Percentiles rank a stretch among this genome's conserved stretches.
Evolutionary conservation across 345 rosid species (phyloP).

Genomic region (Aquilaria yunnanensis): DNA sequence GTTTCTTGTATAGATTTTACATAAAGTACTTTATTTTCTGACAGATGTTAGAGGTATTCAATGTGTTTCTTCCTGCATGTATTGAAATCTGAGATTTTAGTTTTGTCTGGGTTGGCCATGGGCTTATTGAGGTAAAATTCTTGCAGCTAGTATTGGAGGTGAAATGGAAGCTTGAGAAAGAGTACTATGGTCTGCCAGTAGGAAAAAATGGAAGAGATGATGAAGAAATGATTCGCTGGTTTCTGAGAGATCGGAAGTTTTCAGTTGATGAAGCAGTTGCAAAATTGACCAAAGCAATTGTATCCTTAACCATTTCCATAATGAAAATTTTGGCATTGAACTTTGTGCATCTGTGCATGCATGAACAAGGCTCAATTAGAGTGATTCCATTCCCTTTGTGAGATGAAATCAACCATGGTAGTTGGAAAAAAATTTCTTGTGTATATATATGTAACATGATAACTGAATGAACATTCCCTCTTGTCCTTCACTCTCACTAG

Average conservation of each 20-base stretch:
- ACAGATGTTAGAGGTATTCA: no score
- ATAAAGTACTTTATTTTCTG: no score
- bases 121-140: background rate
- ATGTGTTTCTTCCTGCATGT: no score
- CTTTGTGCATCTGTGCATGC: no score
- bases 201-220: constrained; percentile 93
- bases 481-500: constrained; percentile 34
- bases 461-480: constrained; percentile 4
- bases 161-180: constrained; percentile 57
- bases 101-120: background rate
- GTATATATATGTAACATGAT: constrained; percentile 1
- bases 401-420: background rate
- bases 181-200: constrained; percentile 49
- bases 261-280: constrained; percentile 54
- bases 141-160: constrained; percentile 77
- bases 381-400: no score
- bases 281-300: constrained; percentile 70
- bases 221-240: constrained; percentile 92
- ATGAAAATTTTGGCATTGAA: background rate
- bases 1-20: no score
- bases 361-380: no score
- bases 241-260: constrained; percentile 64
- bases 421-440: background rate
- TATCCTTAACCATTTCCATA: constrained; percentile 39
- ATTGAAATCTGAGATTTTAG: no score